These are phyloP conservation scores for Penicillium sp. DNA, from an alignment of 2,329 filamentous ascomycete species.

Conservation along the genomic window DNA sequence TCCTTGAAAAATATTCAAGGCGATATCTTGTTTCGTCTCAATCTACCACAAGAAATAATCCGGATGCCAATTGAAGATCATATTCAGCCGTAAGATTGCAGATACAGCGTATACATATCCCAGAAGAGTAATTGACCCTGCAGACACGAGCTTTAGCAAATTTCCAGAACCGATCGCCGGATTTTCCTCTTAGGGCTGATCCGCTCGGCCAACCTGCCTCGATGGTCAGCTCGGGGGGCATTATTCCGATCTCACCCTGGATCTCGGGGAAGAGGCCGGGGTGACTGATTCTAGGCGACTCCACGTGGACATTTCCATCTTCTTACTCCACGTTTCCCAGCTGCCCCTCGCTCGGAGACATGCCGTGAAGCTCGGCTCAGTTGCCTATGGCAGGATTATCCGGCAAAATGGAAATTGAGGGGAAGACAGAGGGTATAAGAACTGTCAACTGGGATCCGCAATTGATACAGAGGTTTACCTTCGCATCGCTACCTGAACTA, in stretches of 20 bases:
- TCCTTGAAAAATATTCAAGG: too few relatives aligned
- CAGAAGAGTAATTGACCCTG: conserved; percentile 1
- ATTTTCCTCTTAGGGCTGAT: conserved; percentile 1
- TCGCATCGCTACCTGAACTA: not conserved
- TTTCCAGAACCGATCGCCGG: not conserved
- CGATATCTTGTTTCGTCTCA: too few relatives aligned
- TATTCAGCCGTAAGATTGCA: not conserved
- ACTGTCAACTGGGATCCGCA: not conserved
- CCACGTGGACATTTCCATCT: not conserved
- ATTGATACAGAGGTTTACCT: not conserved
- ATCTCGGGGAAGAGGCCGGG: conserved; percentile 5
- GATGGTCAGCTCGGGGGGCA: conserved; percentile 1
- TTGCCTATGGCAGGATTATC: not conserved
- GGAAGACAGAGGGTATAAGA: conserved; percentile 1
- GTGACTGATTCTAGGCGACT: conserved; percentile 7
- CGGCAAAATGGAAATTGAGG: conserved; percentile 6
- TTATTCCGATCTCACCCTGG: conserved; percentile 11
- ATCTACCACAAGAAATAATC: too few relatives aligned
- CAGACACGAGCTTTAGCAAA: not conserved
- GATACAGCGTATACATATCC: not conserved
- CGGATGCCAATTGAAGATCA: too few relatives aligned
- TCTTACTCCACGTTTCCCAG: conserved; percentile 4
- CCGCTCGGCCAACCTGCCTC: conserved; percentile 14
- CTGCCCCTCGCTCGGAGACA: conserved; percentile 3
- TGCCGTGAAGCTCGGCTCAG: conserved; percentile 4